phyloP scores from a whole-genome alignment of 1,139 yeast species.

The Nakaseomyces bracarensis region DNA sequence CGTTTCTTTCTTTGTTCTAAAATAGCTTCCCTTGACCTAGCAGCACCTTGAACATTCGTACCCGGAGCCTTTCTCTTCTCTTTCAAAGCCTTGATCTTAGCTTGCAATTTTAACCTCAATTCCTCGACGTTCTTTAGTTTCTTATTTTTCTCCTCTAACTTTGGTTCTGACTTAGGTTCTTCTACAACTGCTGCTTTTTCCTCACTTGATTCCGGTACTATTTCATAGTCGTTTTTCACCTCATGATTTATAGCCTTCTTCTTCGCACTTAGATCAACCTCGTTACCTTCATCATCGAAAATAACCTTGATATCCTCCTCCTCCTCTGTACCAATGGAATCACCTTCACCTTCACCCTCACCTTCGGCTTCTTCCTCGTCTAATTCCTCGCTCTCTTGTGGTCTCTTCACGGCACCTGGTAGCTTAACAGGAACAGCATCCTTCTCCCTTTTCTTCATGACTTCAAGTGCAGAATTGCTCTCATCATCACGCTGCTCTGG shows the following conservation, averaged over 20 bases:
- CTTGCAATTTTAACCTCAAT: constrained; percentile 63
- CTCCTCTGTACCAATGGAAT: constrained; percentile 13
- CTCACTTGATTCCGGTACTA: constrained; percentile 10
- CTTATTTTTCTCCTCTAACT: constrained; percentile 32
- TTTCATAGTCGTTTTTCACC: too few relatives aligned
- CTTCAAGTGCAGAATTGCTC: constrained; percentile 61
- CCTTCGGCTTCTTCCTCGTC: constrained; percentile 12
- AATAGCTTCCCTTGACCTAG: constrained; percentile 69
- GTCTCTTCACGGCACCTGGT: constrained; percentile 37
- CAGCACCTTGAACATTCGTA: constrained; percentile 68
- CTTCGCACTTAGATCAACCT: constrained; percentile 25
- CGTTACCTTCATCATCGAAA: constrained; percentile 77
- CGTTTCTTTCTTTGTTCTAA: constrained; percentile 47
- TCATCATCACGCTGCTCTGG: constrained; percentile 49
- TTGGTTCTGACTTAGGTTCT: constrained; percentile 10
- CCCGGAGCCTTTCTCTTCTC: constrained; percentile 92
- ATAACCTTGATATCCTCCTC: constrained; percentile 43
- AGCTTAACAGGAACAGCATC: constrained; percentile 51
- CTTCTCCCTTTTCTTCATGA: constrained; percentile 47
- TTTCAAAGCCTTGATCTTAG: constrained; percentile 58
- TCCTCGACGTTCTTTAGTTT: constrained; percentile 52
- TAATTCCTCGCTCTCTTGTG: constrained; percentile 15
- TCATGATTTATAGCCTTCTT: constrained; percentile 12
- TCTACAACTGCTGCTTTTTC: constrained; percentile 12
- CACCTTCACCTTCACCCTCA: constrained; percentile 18